These are phyloP conservation scores for Copromyces sp. DNA, from an alignment of 495 filamentous ascomycete genomes.

Conservation along the genomic window DNA sequence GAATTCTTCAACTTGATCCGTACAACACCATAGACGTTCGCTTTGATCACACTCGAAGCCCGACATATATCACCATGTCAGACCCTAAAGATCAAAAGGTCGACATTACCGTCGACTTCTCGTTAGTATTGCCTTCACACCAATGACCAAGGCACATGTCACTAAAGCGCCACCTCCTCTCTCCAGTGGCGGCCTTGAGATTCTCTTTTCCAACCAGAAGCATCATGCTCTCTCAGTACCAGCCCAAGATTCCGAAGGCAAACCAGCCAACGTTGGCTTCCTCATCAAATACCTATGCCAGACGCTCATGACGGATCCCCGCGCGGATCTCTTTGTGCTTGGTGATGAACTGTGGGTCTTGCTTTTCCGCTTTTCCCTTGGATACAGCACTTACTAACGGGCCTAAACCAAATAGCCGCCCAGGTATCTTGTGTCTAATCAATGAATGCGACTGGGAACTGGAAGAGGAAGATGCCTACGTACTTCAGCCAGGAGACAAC, in stretches of 20 bases:
- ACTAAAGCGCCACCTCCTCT: background rate
- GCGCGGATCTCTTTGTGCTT: constrained; percentile 82
- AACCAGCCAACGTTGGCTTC: constrained; percentile 57
- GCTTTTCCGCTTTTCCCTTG: background rate
- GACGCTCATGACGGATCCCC: constrained; percentile 72
- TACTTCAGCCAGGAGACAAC: constrained; percentile 70
- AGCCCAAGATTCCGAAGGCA: constrained; percentile 44
- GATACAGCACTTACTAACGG: background rate
- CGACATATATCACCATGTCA: constrained; percentile 5
- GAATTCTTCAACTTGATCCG: background rate
- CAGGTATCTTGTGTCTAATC: constrained; percentile 93
- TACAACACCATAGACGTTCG: background rate
- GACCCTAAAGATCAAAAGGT: constrained; percentile 11
- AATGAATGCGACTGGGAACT: constrained; percentile 99
- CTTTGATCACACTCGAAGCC: background rate
- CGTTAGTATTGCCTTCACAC: constrained; percentile 12
- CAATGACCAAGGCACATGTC: background rate
- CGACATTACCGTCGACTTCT: constrained; percentile 27
- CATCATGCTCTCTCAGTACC: constrained; percentile 63
- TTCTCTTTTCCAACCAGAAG: constrained; percentile 76
- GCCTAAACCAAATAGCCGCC: constrained; percentile 49
- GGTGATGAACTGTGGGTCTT: constrained; percentile 71
- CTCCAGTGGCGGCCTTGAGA: constrained; percentile 81
- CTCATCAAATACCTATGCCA: constrained; percentile 74
- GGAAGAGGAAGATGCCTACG: constrained; percentile 85